phyloP scores from a whole-genome alignment of 768 basidiomycete genomes.

The Trametes maxima region DNA sequence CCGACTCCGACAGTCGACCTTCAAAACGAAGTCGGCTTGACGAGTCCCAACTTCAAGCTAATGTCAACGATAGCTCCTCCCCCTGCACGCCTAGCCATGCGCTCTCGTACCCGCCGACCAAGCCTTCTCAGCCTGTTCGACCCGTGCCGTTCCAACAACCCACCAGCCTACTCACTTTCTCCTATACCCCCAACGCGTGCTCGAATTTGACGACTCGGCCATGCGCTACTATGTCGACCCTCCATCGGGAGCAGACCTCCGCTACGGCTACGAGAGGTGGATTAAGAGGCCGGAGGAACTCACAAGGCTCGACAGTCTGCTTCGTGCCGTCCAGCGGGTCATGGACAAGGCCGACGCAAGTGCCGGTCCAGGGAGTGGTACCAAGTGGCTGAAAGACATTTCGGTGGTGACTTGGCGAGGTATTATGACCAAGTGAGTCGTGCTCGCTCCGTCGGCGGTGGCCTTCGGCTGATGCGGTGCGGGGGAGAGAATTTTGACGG shows the following conservation, averaged over 20 bases:
- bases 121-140: slow-evolving; percentile 7
- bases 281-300: slow-evolving; percentile 62
- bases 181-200: slow-evolving; percentile 59
- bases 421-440: slow-evolving; percentile 76
- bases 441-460: background rate
- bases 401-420: slow-evolving; percentile 77
- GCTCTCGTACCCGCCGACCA: slow-evolving; percentile 27
- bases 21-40: background rate
- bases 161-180: slow-evolving; percentile 68
- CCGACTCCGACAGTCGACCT: background rate
- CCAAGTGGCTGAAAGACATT: slow-evolving; percentile 44
- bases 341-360: slow-evolving; percentile 38
- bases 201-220: slow-evolving; percentile 69
- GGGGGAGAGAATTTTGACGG: slow-evolving; percentile 72
- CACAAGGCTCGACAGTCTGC: slow-evolving; percentile 67
- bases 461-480: background rate
- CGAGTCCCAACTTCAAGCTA: background rate
- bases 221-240: slow-evolving; percentile 73
- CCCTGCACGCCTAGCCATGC: background rate
- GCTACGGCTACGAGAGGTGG: slow-evolving; percentile 77
- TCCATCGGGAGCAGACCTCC: slow-evolving; percentile 64
- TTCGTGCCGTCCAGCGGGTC: slow-evolving; percentile 56
- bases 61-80: background rate
- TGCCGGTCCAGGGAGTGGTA: slow-evolving; percentile 33
- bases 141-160: slow-evolving; percentile 68